phyloP scores from a whole-genome alignment of 192 early-diverging fungal species.

The Gaertneriomyces sp. region DNA sequence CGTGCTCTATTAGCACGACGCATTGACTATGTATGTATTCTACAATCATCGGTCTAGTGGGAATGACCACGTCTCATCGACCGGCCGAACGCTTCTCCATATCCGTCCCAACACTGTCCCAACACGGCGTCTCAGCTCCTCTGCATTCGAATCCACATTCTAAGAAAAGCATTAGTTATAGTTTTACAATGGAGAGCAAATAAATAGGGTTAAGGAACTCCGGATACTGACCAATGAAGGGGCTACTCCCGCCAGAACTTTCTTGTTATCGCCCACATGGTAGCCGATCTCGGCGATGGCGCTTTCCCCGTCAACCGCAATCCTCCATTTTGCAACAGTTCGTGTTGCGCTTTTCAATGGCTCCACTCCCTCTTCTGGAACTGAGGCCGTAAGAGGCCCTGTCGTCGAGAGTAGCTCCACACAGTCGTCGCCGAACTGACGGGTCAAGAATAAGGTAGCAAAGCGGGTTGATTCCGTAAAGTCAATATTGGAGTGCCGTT shows the following conservation, averaged over 20 bases:
- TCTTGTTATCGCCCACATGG: not conserved
- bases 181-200: not conserved
- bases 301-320: conserved; percentile 2
- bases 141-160: not conserved
- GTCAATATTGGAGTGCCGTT: not conserved
- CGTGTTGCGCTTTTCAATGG: not conserved
- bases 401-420: conserved; percentile 2
- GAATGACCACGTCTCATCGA: conserved; percentile 12
- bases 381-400: not conserved
- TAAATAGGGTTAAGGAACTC: not conserved
- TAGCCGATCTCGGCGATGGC: not conserved
- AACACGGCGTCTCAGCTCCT: conserved; percentile 13
- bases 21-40: no score
- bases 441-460: not conserved
- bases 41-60: no score
- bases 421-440: conserved; percentile 2
- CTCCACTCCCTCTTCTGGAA: not conserved
- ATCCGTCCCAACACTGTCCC: conserved; percentile 3
- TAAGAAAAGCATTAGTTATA: not conserved
- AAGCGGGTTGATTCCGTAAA: not conserved
- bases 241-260: not conserved
- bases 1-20: no score
- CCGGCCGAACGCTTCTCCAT: conserved; percentile 17
- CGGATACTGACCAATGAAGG: conserved; percentile 5
- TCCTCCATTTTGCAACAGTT: not conserved